Base-by-base conservation (phyloP, 345 rosid genomes). In the Bruguiera gymnorhiza region DNA sequence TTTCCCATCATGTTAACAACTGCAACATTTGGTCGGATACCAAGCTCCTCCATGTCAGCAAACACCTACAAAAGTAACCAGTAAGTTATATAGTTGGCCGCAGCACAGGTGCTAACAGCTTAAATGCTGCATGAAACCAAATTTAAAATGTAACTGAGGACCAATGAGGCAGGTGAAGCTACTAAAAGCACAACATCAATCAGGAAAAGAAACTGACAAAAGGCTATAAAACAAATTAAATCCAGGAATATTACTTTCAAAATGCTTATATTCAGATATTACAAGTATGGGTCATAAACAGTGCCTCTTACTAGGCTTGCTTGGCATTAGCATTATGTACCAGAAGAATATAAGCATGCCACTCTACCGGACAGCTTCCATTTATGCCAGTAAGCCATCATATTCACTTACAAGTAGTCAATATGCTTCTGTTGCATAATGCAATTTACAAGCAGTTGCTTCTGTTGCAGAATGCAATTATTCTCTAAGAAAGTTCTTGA, bases 11-110 rank as follows among this genome's bases (percentile, higher is more conserved):
- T 88, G 19, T 76, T 61, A 63, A 91, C 89, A 53, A 83, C 83
- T 16, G 96, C 50, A 66, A 79, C 62, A 68, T 78, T 79, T 8
- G 97, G 99, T 65, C 80, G 81, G 65, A 95, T 82, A 27, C 90
- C 89, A 55, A 89, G 97, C 82, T 95, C 99, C 84, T 92, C 99
- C 99, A 95, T 95, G 75, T 95, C 97, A 58, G 97, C 99, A 82
- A 95, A 95, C 76, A 91, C 78, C 99, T 89, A 60, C 73, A 62
- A 51, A 24, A 71, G 48, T 18, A 63, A 58, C 43, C 10, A 26
- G 29, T 19, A 52, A 72, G 68, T 66, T 52, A 63, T 9, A 67
- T 39, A 58, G 43, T 24, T 27, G 21, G 54, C 63, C 16, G 16
- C 62, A 70, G 56, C 31, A 24, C 20, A 0, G 48, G 23, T 53